A percentile compares a stretch with the other conserved stretches of the same genome.
phyloP scores from a whole-genome alignment of 1,139 yeast species.

The Dujonia santamariae region DNA sequence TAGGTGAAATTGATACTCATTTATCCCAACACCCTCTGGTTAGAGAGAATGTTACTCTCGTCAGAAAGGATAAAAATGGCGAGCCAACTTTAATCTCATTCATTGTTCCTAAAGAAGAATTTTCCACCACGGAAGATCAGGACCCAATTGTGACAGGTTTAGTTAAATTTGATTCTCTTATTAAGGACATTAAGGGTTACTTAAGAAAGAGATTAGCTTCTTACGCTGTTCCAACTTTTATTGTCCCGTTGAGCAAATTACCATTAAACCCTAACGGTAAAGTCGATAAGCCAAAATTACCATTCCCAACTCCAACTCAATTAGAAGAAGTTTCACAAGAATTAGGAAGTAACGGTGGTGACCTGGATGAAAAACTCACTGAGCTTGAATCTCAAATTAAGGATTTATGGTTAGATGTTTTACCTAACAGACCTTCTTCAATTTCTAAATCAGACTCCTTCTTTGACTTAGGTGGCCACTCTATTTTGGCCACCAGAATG shows the following conservation, averaged over 20 bases:
- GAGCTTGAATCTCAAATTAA: constrained; percentile 65
- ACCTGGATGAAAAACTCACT: constrained; percentile 45
- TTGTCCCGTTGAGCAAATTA: constrained; percentile 80
- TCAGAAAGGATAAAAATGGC: constrained; percentile 88
- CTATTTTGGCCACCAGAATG: constrained; percentile 95
- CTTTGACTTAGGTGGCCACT: constrained; percentile 97
- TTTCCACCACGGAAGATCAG: constrained; percentile 27
- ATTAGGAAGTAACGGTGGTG: constrained; percentile 29
- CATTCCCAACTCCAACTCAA: constrained; percentile 91
- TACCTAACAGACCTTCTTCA: constrained; percentile 82
- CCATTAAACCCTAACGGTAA: constrained; percentile 98
- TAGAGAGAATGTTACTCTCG: constrained; percentile 88
- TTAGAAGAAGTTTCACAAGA: constrained; percentile 61
- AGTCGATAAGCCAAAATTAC: constrained; percentile 94
- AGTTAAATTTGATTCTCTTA: constrained; percentile 69
- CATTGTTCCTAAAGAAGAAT: constrained; percentile 74
- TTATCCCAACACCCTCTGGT: constrained; percentile 89
- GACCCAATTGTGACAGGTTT: constrained; percentile 81
- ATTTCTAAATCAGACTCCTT: constrained; percentile 81
- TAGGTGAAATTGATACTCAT: constrained; percentile 97
- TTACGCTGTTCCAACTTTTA: constrained; percentile 89
- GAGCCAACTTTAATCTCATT: constrained; percentile 91
- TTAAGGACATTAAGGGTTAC: constrained; percentile 76
- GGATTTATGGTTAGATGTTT: constrained; percentile 79
- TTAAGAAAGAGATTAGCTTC: constrained; percentile 87